These are phyloP conservation scores for Fusarium phyllophilum DNA, from an alignment of 2,329 filamentous ascomycete genomes.

Conservation along the genomic window DNA sequence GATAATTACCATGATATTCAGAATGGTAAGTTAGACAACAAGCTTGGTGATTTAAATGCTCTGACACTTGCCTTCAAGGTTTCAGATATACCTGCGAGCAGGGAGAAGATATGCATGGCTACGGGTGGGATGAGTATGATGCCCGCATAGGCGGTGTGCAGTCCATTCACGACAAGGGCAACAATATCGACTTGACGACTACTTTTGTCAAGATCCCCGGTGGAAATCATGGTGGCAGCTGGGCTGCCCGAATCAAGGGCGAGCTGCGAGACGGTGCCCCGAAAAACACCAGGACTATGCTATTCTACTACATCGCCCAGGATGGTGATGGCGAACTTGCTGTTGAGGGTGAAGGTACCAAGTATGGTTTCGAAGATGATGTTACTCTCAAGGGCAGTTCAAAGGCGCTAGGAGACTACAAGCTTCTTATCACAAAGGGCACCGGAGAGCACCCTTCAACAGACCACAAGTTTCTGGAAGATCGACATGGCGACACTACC, in stretches of 20 bases:
- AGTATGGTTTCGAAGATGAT: slow-evolving; percentile 64
- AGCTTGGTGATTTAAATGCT: background rate
- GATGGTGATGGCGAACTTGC: slow-evolving; percentile 77
- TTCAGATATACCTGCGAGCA: slow-evolving; percentile 97
- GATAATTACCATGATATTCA: slow-evolving; percentile 82
- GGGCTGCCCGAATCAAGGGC: slow-evolving; percentile 90
- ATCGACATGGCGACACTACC: slow-evolving; percentile 80
- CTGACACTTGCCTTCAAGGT: slow-evolving; percentile 58
- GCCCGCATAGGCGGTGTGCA: slow-evolving; percentile 87
- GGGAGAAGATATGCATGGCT: slow-evolving; percentile 90
- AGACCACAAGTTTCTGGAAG: slow-evolving; percentile 72
- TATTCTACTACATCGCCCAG: slow-evolving; percentile 84
- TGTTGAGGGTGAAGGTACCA: slow-evolving; percentile 63
- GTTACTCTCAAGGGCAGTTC: slow-evolving; percentile 78
- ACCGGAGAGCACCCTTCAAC: slow-evolving; percentile 69
- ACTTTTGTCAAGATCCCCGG: slow-evolving; percentile 94
- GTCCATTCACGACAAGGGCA: slow-evolving; percentile 88
- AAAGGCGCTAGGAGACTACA: slow-evolving; percentile 79
- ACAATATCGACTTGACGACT: slow-evolving; percentile 89
- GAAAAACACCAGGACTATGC: slow-evolving; percentile 74
- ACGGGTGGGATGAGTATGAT: slow-evolving; percentile 98
- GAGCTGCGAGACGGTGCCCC: slow-evolving; percentile 76
- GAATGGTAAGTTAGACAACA: slow-evolving; percentile 64
- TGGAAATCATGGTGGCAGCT: slow-evolving; percentile 86
- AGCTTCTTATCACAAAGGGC: slow-evolving; percentile 79